Evolutionary conservation across 2,329 filamentous ascomycete species (phyloP).

Genomic region (Exophiala oligosperma): DNA sequence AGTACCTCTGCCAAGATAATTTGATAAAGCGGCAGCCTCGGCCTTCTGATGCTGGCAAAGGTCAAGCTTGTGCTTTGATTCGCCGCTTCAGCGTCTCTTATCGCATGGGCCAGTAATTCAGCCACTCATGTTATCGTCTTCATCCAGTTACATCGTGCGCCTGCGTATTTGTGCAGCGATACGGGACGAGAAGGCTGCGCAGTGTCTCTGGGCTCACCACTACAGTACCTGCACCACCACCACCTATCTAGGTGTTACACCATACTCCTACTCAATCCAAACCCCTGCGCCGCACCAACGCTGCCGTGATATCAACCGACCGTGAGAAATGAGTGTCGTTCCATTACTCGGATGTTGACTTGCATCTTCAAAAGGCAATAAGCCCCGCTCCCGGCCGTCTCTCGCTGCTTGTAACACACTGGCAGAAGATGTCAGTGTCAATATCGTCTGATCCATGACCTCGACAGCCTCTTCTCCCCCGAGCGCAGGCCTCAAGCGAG

Average conservation of each 20-base stretch:
- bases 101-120: not conserved
- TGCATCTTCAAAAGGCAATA: not conserved
- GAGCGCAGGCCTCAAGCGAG: constrained; percentile 29
- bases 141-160: not conserved
- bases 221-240: not conserved
- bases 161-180: not conserved
- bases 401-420: constrained; percentile 2
- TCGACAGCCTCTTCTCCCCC: constrained; percentile 25
- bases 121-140: not conserved
- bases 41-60: not conserved
- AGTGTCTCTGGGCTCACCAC: not conserved
- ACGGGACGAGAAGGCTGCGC: not conserved
- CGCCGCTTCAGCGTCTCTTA: not conserved
- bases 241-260: too few species aligned
- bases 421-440: constrained; percentile 26
- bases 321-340: too few species aligned
- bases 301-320: too few species aligned
- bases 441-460: constrained; percentile 21
- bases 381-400: not conserved
- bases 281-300: too few species aligned
- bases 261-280: too few species aligned
- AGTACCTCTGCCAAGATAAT: too few species aligned
- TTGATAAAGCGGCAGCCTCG: not conserved
- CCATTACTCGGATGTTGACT: too few species aligned
- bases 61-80: not conserved